These are phyloP conservation scores for Pleurotus cornucopiae DNA, from an alignment of 768 basidiomycete genomes.

Conservation along the genomic window DNA sequence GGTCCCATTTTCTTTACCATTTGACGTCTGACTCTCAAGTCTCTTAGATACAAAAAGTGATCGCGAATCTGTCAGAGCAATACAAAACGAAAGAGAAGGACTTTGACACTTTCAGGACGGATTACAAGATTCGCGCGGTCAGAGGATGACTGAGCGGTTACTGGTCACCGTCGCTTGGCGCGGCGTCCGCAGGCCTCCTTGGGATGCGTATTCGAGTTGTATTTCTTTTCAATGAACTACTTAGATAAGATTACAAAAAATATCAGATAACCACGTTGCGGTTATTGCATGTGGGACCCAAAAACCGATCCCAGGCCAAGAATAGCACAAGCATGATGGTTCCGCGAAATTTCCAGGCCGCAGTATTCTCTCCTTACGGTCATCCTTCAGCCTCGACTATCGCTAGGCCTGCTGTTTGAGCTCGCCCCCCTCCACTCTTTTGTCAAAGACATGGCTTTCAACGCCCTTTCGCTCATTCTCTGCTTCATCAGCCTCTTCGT, in stretches of 20 bases:
- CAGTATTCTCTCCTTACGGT: conserved; percentile 2
- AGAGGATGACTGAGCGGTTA: not conserved
- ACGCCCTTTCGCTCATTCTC: conserved; percentile 23
- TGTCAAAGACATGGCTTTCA: conserved; percentile 22
- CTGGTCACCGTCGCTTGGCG: conserved; percentile 10
- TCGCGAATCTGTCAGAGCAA: conserved; percentile 74
- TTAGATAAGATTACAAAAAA: conserved; percentile 3
- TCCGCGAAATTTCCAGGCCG: not conserved
- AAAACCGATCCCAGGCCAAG: not conserved
- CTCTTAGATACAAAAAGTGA: conserved; percentile 74
- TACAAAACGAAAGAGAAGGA: conserved; percentile 88
- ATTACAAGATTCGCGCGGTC: conserved; percentile 70
- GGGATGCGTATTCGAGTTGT: not conserved
- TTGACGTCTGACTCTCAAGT: not conserved
- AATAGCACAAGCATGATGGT: conserved; percentile 5
- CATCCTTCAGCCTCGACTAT: not conserved
- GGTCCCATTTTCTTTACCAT: conserved; percentile 23
- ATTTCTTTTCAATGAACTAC: not conserved
- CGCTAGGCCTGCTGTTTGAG: conserved; percentile 21
- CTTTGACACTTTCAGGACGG: conserved; percentile 73
- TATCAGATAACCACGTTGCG: not conserved
- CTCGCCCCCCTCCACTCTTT: conserved; percentile 35
- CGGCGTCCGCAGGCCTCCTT: not conserved
- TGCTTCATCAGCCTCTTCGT: conserved; percentile 15
- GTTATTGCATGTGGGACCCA: not conserved